phyloP scores from a whole-genome alignment of 495 filamentous ascomycete species.

The Penicillium egyptiacum region DNA sequence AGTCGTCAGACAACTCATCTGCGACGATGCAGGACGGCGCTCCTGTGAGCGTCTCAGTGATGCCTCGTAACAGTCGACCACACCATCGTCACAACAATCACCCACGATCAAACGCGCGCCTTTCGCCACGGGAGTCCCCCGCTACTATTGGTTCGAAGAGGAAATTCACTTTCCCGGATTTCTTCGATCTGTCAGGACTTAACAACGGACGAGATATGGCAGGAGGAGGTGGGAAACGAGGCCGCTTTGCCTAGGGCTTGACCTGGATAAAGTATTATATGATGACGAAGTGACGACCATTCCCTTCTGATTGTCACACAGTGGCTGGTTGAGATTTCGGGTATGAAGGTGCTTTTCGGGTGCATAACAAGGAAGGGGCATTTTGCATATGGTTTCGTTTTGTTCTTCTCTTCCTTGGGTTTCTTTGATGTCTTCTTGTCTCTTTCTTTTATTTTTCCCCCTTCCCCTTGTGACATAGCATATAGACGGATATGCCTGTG shows the following conservation, averaged over 20 bases:
- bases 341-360: conserved; percentile 25
- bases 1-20: conserved; percentile 43
- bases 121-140: conserved; percentile 39
- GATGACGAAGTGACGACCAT: conserved; percentile 43
- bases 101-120: conserved; percentile 45
- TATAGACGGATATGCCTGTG: conserved; percentile 43
- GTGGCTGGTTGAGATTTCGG: conserved; percentile 33
- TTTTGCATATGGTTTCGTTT: conserved; percentile 37
- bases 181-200: conserved; percentile 75
- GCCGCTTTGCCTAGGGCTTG: conserved; percentile 56
- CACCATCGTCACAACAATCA: conserved; percentile 49
- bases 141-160: conserved; percentile 72
- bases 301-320: conserved; percentile 41
- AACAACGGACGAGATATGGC: conserved; percentile 64
- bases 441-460: conserved; percentile 14
- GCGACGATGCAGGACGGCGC: conserved; percentile 36
- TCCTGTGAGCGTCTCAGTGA: conserved; percentile 52
- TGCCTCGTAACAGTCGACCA: conserved; percentile 52
- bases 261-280: conserved; percentile 31
- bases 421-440: conserved; percentile 11
- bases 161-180: conserved; percentile 71
- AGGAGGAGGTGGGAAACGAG: conserved; percentile 69
- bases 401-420: conserved; percentile 16
- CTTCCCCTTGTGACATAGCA: conserved; percentile 30
- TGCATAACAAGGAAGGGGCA: conserved; percentile 44